Evolutionary conservation across 2,329 filamentous ascomycete genomes (phyloP).

Genomic region (Sphaerostilbella broomeana): DNA sequence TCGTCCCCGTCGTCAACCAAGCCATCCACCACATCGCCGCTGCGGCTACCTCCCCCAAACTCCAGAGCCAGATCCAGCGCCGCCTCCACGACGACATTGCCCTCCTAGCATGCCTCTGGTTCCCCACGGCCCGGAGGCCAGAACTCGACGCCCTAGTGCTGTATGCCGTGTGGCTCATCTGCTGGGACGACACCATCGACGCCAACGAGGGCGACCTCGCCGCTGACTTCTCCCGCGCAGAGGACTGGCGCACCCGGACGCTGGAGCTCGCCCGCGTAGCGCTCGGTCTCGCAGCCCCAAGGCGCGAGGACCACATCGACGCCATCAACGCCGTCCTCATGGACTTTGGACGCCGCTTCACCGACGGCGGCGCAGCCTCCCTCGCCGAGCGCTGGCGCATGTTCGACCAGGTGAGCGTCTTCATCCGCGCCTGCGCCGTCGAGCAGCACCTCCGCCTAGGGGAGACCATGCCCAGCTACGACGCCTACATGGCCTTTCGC

Average conservation of each 20-base stretch:
- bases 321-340: slow-evolving; percentile 21
- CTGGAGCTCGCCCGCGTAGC: slow-evolving; percentile 15
- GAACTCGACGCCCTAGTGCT: slow-evolving; percentile 20
- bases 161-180: slow-evolving; percentile 26
- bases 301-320: no score
- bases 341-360: slow-evolving; percentile 18
- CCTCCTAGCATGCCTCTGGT: slow-evolving; percentile 17
- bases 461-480: slow-evolving; percentile 20
- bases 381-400: slow-evolving; percentile 10
- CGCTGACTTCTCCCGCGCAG: slow-evolving; percentile 20
- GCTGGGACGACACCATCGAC: slow-evolving; percentile 30
- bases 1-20: slow-evolving; percentile 18
- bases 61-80: slow-evolving; percentile 8
- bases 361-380: slow-evolving; percentile 3
- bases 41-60: slow-evolving; percentile 28
- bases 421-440: slow-evolving; percentile 20
- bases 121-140: slow-evolving; percentile 16
- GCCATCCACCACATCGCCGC: slow-evolving; percentile 27
- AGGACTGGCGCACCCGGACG: slow-evolving; percentile 21
- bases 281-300: slow-evolving; percentile 13
- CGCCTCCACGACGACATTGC: slow-evolving; percentile 30
- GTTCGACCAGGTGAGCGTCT: slow-evolving; percentile 19
- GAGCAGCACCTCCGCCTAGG: slow-evolving; percentile 24
- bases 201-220: slow-evolving; percentile 23
- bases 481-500: slow-evolving; percentile 25